A percentile compares a stretch with the other conserved stretches of the same genome.
Conservation (phyloP, 805 yeast genomes). For the Myxozyma neotropica region DNA sequence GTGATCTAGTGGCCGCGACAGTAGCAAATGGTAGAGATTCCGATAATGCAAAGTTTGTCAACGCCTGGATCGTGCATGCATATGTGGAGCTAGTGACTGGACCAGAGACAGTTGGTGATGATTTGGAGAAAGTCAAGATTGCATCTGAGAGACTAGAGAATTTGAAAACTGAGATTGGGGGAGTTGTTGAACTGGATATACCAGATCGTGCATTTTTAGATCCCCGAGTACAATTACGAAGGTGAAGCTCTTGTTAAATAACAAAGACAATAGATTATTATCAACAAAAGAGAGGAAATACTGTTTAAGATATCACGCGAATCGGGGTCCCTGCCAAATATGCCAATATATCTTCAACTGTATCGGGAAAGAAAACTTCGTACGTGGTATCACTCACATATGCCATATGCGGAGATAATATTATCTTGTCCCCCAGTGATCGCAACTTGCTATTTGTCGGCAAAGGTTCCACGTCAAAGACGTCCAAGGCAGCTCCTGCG, state of each 20-base stretch:
- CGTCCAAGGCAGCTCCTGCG: slow-evolving; percentile 37
- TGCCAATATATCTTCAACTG: slow-evolving; percentile 25
- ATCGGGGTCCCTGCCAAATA: slow-evolving; percentile 11
- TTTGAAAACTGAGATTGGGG: slow-evolving; percentile 24
- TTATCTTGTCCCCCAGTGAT: slow-evolving; percentile 23
- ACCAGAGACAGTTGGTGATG: slow-evolving; percentile 21
- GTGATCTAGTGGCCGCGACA: slow-evolving; percentile 17
- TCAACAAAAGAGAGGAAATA: not conserved
- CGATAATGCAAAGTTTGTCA: slow-evolving; percentile 16
- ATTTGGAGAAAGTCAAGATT: slow-evolving; percentile 16
- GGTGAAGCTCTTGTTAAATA: slow-evolving; percentile 5
- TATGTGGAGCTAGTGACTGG: slow-evolving; percentile 27
- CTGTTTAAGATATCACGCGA: slow-evolving; percentile 2
- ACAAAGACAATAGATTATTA: not conserved
- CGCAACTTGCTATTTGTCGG: slow-evolving; percentile 32
- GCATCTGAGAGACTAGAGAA: slow-evolving; percentile 25
- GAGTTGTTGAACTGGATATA: slow-evolving; percentile 23
- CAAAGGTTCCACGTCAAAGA: slow-evolving; percentile 34
- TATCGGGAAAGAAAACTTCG: slow-evolving; percentile 17
- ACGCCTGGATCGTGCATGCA: slow-evolving; percentile 31
- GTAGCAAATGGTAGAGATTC: slow-evolving; percentile 21
- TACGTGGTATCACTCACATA: slow-evolving; percentile 30
- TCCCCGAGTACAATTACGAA: slow-evolving; percentile 29
- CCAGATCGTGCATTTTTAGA: slow-evolving; percentile 33
- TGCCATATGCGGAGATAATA: slow-evolving; percentile 36